Base-by-base conservation (phyloP, 1,284 basidiomycete species). In the Boletus smithii region DNA sequence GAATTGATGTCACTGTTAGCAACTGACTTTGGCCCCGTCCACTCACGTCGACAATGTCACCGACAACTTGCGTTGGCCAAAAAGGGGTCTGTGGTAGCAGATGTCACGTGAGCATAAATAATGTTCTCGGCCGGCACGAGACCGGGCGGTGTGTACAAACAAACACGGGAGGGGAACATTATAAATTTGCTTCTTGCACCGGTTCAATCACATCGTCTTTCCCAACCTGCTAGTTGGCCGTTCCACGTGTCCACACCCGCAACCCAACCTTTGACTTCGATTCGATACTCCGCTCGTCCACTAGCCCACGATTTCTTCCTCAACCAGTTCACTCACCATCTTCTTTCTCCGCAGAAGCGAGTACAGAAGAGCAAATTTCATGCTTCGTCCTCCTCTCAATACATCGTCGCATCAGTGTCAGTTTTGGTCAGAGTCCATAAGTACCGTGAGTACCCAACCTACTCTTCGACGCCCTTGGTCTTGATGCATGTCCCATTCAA, bases 351-450 rank as follows among this genome's bases (percentile, higher is more conserved):
- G 73, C 81, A 86, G 82, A 80, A 77, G 83, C 85, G 55, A 62
- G 58, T 49, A 60, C 63, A 64, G 62, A 66, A 68, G 62, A 66
- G 45, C 52, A 42, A 59, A 55, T 65, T 89, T 87, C 85, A 89
- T 89, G 86, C 85, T 86, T 87, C 85, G 84, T 79, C 84, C 83
- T 81, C 82, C 80, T 77, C 79, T 81, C 73, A 74, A 69, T 78
- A 80, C 77, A 72, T 69, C 75, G 68, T 77, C 78, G 73, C 74
- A 80, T 70, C 81, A 79, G 73, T 79, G 73, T 73, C 71, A 72
- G 58, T 77, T 75, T 65, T 70, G 75, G 64, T 77, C 71, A 63
- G 73, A 77, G 69, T 74, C 74, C 62, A 71, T 70, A 70, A 75
- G 74, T 77, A 73, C 74, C 69, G 85, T 87, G 53, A 65, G 82